Evolutionary conservation across 2,329 filamentous ascomycete species (phyloP).

Genomic region (Cadophora sp.): DNA sequence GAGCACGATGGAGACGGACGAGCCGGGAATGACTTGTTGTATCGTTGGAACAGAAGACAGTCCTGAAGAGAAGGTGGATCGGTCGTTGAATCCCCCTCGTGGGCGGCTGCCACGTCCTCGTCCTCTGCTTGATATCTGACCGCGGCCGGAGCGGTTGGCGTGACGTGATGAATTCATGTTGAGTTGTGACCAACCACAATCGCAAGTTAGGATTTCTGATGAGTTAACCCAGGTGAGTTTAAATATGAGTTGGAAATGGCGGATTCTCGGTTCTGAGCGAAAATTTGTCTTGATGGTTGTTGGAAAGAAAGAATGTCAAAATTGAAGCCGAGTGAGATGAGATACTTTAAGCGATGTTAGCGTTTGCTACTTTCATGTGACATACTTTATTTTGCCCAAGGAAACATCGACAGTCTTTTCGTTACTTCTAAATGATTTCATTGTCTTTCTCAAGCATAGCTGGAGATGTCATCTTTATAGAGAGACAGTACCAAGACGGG

Average conservation of each 20-base stretch:
- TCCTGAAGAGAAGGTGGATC: background rate
- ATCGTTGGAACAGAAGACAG: constrained; percentile 36
- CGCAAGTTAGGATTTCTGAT: too few relatives aligned
- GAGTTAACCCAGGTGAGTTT: background rate
- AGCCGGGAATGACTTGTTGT: constrained; percentile 35
- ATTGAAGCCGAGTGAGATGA: background rate
- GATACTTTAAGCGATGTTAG: background rate
- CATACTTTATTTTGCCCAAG: background rate
- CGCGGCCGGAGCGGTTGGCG: constrained; percentile 23
- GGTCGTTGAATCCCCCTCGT: constrained; percentile 12
- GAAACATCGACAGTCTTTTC: too few relatives aligned
- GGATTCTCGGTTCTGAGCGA: background rate
- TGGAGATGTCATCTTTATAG: too few relatives aligned
- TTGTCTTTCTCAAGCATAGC: too few relatives aligned
- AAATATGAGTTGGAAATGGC: background rate
- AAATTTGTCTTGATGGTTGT: background rate
- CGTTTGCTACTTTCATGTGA: background rate
- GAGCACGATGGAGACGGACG: constrained; percentile 41
- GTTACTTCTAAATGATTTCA: too few relatives aligned
- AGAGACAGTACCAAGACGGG: too few relatives aligned
- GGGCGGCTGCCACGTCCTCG: constrained; percentile 22
- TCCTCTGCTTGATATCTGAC: constrained; percentile 18
- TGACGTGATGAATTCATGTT: constrained; percentile 26
- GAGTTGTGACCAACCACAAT: background rate
- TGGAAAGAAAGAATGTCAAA: background rate